phyloP scores from a whole-genome alignment of 352 stramenopile genomes.

The Phytopythium oedochilum region DNA sequence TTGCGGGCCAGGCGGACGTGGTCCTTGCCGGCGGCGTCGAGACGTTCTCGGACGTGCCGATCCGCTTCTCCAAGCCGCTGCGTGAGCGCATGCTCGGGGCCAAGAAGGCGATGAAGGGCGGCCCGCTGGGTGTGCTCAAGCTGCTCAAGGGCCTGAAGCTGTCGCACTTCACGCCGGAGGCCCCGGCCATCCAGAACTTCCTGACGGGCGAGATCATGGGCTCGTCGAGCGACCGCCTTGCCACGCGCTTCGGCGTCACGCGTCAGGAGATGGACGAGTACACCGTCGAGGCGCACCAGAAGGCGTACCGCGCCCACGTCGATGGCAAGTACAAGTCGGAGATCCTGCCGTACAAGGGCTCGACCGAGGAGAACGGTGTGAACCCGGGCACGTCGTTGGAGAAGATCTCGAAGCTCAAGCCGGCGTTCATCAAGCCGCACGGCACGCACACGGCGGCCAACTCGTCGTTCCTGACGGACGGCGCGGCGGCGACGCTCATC shows the following conservation, averaged over 20 bases:
- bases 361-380: constrained; percentile 96
- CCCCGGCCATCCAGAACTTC: constrained; percentile 98
- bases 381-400: constrained; percentile 94
- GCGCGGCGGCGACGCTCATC: constrained; percentile 93
- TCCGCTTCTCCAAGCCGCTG: constrained; percentile 91
- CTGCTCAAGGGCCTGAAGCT: constrained; percentile 94
- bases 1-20: constrained; percentile 93
- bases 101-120: constrained; percentile 95
- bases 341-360: constrained; percentile 94
- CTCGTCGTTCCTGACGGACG: constrained; percentile 97
- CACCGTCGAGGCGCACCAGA: constrained; percentile 91
- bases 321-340: constrained; percentile 93
- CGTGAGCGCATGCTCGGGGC: constrained; percentile 80
- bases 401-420: constrained; percentile 95
- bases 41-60: constrained; percentile 98
- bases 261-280: constrained; percentile 97
- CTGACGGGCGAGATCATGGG: constrained; percentile 99
- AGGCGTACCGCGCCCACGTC: constrained; percentile 93
- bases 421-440: constrained; percentile 98
- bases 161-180: constrained; percentile 89
- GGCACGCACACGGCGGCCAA: constrained; percentile 98
- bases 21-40: constrained; percentile 95
- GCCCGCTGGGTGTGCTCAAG: constrained; percentile 81
- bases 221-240: constrained; percentile 94
- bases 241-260: constrained; percentile 93